Conservation (phyloP, 2,329 filamentous ascomycete genomes). For the Ophiostoma pallidulum region DNA sequence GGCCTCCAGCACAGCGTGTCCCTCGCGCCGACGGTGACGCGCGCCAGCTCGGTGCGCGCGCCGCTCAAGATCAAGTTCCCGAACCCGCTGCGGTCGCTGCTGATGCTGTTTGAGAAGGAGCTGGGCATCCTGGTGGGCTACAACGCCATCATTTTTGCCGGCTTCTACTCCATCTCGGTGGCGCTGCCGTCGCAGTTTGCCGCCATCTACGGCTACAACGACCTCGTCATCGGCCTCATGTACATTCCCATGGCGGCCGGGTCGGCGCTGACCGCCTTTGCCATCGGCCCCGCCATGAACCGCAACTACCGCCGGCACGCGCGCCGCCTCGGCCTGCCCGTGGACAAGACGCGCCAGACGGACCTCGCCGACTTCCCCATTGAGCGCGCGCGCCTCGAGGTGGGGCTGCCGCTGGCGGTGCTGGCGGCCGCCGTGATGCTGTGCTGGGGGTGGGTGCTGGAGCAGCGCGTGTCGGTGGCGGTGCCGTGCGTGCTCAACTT, state of each 20-base stretch:
- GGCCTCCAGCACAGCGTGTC: neutral
- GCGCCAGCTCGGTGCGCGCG: slow-evolving; percentile 19
- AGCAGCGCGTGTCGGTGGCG: slow-evolving; percentile 35
- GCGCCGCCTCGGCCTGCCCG: slow-evolving; percentile 37
- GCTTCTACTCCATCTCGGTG: slow-evolving; percentile 37
- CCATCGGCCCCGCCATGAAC: slow-evolving; percentile 49
- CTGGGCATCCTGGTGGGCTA: slow-evolving; percentile 44
- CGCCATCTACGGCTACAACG: slow-evolving; percentile 44
- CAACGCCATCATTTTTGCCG: slow-evolving; percentile 46
- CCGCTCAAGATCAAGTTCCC: slow-evolving; percentile 32
- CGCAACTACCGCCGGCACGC: slow-evolving; percentile 58
- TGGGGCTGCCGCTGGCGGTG: slow-evolving; percentile 40
- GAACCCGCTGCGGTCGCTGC: slow-evolving; percentile 47
- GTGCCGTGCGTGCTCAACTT: slow-evolving; percentile 48
- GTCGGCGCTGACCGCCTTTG: slow-evolving; percentile 33
- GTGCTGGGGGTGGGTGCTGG: slow-evolving; percentile 42
- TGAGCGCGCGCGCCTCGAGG: slow-evolving; percentile 38
- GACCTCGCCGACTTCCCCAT: slow-evolving; percentile 40
- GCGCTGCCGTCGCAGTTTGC: slow-evolving; percentile 33
- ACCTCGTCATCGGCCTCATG: slow-evolving; percentile 39
- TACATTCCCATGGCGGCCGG: slow-evolving; percentile 38
- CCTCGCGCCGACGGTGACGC: neutral
- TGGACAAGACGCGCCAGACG: slow-evolving; percentile 42
- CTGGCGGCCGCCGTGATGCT: slow-evolving; percentile 37
- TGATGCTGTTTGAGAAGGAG: slow-evolving; percentile 48